Evolutionary conservation across 495 filamentous ascomycete species (phyloP).

Genomic region (Pyrenopolyporus hunteri): DNA sequence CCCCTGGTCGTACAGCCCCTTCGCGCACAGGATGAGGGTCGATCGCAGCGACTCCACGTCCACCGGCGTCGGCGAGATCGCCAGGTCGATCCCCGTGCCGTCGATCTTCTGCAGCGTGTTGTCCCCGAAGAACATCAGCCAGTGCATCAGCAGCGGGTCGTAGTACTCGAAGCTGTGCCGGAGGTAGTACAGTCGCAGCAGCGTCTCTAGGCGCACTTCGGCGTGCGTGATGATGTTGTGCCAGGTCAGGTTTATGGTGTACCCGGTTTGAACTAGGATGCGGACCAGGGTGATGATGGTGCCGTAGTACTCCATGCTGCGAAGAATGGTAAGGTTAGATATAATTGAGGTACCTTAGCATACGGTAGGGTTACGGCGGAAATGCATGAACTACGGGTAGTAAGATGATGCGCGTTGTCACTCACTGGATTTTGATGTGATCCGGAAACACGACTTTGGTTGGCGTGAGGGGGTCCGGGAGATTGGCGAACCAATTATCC

Average conservation of each 20-base stretch:
- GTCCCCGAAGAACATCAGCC: slow-evolving; percentile 42
- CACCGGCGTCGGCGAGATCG: not conserved
- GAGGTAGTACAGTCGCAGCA: slow-evolving; percentile 50
- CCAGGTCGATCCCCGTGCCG: not conserved
- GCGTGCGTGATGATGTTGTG: slow-evolving; percentile 39
- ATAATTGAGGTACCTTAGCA: too few species aligned
- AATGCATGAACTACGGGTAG: not conserved
- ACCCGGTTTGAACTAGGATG: slow-evolving; percentile 5
- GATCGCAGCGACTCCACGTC: slow-evolving; percentile 40
- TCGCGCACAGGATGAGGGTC: slow-evolving; percentile 44
- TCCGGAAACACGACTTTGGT: slow-evolving; percentile 45
- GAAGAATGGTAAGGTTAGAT: not conserved
- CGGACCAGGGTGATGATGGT: slow-evolving; percentile 28
- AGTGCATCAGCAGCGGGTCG: slow-evolving; percentile 45
- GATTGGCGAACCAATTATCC: slow-evolving; percentile 38
- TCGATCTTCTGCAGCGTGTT: slow-evolving; percentile 38
- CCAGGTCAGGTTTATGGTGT: slow-evolving; percentile 9
- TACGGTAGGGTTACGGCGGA: not conserved
- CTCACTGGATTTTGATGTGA: slow-evolving; percentile 44
- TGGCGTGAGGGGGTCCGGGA: slow-evolving; percentile 45
- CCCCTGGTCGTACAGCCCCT: slow-evolving; percentile 47
- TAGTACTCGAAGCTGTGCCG: slow-evolving; percentile 48
- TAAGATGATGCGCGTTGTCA: not conserved
- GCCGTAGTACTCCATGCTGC: slow-evolving; percentile 38
- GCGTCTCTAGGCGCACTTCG: slow-evolving; percentile 42